Evolutionary conservation across 768 basidiomycete species (phyloP), one percentile per base, ranked within the genome.

Genomic region (Lactifluus hygrophoroides): DNA sequence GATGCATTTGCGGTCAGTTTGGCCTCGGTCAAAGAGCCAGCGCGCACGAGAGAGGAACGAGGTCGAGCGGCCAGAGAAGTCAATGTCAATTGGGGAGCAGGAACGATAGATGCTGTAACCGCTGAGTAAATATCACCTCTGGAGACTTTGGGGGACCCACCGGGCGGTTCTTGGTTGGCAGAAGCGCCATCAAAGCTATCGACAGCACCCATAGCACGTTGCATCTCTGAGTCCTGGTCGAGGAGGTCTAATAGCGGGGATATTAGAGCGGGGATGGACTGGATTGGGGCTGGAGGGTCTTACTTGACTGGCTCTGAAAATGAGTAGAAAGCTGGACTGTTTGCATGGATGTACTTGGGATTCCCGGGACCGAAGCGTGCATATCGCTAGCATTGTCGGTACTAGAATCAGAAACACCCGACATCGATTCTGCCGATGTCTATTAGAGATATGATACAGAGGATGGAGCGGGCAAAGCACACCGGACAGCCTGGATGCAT

Each of bases 221-320:
- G 57, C 64, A 64, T 64, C 37, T 63, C 61, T 0, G 64, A 63
- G 35, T 64, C 64, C 17, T 63, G 54, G 30, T 64, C 64, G n/a
- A 64, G 57, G n/a, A 64, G 64, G 51, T 64, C 64, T 64, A 46
- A 25, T 34, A 42, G 21, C 2, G 10, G 13, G 14, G 34, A 44
- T 5, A 47, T 54, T 3, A 51, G 48, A 11, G 25, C 32, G 32
- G 10, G 32, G 32, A 30, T 23, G 10, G 49, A 34, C 16, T 23
- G 8, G 27, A 21, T 27, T 14, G 11, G 16, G 19, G 34, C 19
- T 19, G 27, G 28, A 7, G 28, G 5, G 23, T 3, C 54, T 16
- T 51, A 64, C 64, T 63, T 32, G 64, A 64, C 14, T 54, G 46
- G 30, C 57, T 59, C 30, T 63, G 64, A 19, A 58, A 44, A 19